Evolutionary conservation across 1,139 yeast genomes (phyloP).

Genomic region (Candida sp.): DNA sequence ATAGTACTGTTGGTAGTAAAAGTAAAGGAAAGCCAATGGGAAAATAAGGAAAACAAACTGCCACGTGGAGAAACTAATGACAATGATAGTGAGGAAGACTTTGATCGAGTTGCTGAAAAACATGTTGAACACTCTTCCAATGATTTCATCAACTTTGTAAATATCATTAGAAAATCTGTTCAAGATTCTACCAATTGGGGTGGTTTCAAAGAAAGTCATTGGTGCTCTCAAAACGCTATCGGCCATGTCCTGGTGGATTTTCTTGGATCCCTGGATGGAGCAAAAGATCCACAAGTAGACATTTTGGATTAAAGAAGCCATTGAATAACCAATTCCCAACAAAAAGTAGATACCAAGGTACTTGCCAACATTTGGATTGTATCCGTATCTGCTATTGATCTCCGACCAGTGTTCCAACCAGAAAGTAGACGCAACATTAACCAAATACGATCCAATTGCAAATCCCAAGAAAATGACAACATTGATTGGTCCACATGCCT

Average conservation of each 20-base stretch:
- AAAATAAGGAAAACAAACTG: constrained; percentile 72
- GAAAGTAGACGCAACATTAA: constrained; percentile 62
- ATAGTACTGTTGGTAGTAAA: constrained; percentile 89
- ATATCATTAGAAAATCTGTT: constrained; percentile 96
- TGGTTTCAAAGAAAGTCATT: constrained; percentile 96
- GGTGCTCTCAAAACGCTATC: constrained; percentile 86
- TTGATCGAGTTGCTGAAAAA: constrained; percentile 75
- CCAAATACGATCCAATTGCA: constrained; percentile 58
- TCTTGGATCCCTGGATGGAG: constrained; percentile 81
- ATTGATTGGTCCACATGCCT: constrained; percentile 81
- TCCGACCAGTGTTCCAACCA: constrained; percentile 99
- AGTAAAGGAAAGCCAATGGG: constrained; percentile 75
- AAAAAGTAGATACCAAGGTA: constrained; percentile 80
- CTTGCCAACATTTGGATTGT: constrained; percentile 69
- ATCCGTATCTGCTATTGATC: constrained; percentile 69
- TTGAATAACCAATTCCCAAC: constrained; percentile 68
- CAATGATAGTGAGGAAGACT: constrained; percentile 82
- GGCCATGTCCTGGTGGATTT: constrained; percentile 82
- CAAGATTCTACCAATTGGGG: constrained; percentile 94
- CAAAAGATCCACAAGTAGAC: constrained; percentile 82
- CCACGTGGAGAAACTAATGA: constrained; percentile 90
- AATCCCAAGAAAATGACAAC: constrained; percentile 60
- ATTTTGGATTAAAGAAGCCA: constrained; percentile 69
- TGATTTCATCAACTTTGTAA: constrained; percentile 86
- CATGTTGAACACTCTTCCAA: constrained; percentile 84